These are phyloP conservation scores for Scytalidium lignicola DNA, from an alignment of 2,329 filamentous ascomycete genomes.

Conservation along the genomic window DNA sequence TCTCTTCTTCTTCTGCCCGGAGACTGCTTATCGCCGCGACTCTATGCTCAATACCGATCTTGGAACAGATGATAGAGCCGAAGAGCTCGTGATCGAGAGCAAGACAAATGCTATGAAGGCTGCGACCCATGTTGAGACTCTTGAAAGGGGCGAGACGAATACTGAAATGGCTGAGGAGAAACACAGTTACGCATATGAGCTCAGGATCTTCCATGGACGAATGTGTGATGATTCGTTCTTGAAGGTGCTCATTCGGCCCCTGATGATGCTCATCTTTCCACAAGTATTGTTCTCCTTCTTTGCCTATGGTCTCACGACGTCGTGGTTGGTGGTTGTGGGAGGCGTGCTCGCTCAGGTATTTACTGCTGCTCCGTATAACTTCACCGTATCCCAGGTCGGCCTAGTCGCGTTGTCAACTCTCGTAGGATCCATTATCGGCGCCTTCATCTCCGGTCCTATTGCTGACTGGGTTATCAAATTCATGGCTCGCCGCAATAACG, in stretches of 20 bases:
- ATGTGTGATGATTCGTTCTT: slow-evolving; percentile 24
- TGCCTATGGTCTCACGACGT: slow-evolving; percentile 11
- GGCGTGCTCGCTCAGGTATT: slow-evolving; percentile 10
- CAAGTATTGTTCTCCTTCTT: slow-evolving; percentile 14
- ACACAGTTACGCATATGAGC: slow-evolving; percentile 5
- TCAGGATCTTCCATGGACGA: slow-evolving; percentile 23
- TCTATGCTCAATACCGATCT: slow-evolving; percentile 9
- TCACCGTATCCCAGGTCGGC: slow-evolving; percentile 7
- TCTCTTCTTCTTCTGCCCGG: slow-evolving; percentile 37
- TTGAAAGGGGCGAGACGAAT: slow-evolving; percentile 1
- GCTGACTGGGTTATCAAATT: slow-evolving; percentile 40
- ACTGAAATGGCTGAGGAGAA: slow-evolving; percentile 2
- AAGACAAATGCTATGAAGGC: neutral
- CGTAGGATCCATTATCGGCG: slow-evolving; percentile 9
- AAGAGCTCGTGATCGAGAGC: slow-evolving; percentile 3
- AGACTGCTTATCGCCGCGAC: slow-evolving; percentile 31
- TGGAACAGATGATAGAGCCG: slow-evolving; percentile 9
- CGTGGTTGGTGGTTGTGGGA: slow-evolving; percentile 12
- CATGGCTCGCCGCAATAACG: slow-evolving; percentile 22
- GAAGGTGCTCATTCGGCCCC: slow-evolving; percentile 21
- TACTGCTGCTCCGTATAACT: slow-evolving; percentile 11
- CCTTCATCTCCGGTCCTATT: slow-evolving; percentile 8
- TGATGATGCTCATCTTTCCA: slow-evolving; percentile 24
- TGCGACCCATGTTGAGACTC: neutral
- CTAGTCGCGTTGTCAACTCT: slow-evolving; percentile 6